Percentiles rank a stretch among this genome's conserved stretches.
These are phyloP conservation scores for Trypanosomatidae sp. DNA, from an alignment of 208 protist genomes.

Conservation along the genomic window DNA sequence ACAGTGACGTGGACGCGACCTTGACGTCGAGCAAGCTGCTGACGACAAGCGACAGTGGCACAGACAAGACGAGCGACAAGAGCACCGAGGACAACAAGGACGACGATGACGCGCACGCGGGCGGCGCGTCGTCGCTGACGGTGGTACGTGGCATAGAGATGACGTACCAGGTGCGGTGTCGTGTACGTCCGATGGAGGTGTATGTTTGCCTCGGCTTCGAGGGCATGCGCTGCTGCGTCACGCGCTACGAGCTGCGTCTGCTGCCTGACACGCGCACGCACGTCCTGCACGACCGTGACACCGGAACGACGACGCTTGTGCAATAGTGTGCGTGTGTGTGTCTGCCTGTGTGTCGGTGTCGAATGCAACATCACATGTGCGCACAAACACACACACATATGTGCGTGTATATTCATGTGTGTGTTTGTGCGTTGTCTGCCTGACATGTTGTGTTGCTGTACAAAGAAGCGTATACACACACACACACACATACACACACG, in stretches of 20 bases:
- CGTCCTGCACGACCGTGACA: conserved; percentile 43
- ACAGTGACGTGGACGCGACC: conserved; percentile 13
- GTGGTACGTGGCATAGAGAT: conserved; percentile 38
- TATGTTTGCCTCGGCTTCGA: conserved; percentile 41
- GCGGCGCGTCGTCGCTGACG: not conserved
- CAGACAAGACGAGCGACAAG: not conserved
- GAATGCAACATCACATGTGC: too few species aligned
- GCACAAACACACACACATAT: too few species aligned
- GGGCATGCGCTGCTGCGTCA: conserved; percentile 36
- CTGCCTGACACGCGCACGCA: conserved; percentile 42
- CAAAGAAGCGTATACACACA: not conserved
- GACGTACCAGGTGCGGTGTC: conserved; percentile 34
- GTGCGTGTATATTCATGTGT: too few species aligned
- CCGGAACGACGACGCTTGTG: conserved; percentile 16
- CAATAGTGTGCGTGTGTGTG: too few species aligned
- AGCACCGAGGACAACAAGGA: too few species aligned
- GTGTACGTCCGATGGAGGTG: conserved; percentile 34
- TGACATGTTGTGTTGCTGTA: too few species aligned
- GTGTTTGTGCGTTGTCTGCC: too few species aligned
- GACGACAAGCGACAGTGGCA: not conserved
- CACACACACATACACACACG: too few species aligned
- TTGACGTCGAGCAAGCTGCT: conserved; percentile 4
- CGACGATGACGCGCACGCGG: too few species aligned
- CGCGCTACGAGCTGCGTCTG: conserved; percentile 34
- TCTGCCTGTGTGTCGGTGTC: too few species aligned